Evolutionary conservation across 208 protist species (phyloP).

Genomic region (Leptomonas seymouri): DNA sequence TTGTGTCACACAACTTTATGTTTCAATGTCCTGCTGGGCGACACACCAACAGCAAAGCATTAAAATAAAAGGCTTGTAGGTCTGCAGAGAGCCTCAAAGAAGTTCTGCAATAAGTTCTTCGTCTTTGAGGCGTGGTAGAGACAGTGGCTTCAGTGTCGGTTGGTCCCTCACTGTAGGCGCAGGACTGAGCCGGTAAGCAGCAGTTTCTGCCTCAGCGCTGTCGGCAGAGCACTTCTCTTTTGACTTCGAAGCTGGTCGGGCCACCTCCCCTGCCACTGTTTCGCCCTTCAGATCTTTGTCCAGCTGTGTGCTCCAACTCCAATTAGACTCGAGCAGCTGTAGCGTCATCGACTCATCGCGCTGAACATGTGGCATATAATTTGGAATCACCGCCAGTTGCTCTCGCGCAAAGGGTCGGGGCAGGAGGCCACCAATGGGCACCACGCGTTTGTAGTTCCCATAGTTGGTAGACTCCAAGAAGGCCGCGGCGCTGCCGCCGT

Average conservation of each 20-base stretch:
- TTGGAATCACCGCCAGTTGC: slow-evolving; percentile 44
- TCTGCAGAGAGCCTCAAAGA: slow-evolving; percentile 27
- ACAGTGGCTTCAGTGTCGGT: background rate
- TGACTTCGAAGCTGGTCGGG: background rate
- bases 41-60: too few species aligned
- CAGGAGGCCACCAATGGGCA: slow-evolving; percentile 68
- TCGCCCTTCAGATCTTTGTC: background rate
- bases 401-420: slow-evolving; percentile 50
- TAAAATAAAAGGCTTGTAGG: slow-evolving; percentile 13
- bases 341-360: slow-evolving; percentile 33
- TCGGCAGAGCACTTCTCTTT: background rate
- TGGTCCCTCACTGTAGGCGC: background rate
- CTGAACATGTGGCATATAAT: slow-evolving; percentile 71
- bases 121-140: slow-evolving; percentile 56
- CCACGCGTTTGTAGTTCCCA: slow-evolving; percentile 62
- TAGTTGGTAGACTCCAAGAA: slow-evolving; percentile 78
- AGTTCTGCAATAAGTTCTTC: slow-evolving; percentile 63
- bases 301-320: slow-evolving; percentile 3
- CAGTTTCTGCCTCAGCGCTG: background rate
- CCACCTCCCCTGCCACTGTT: background rate
- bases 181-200: background rate
- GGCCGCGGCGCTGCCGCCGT: slow-evolving; percentile 24
- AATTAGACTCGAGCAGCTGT: background rate
- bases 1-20: too few species aligned
- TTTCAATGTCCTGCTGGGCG: too few species aligned